A percentile compares a stretch with the other conserved stretches of the same genome.
Conservation (phyloP, 345 rosid genomes). For the Lepidium aucheri region DNA sequence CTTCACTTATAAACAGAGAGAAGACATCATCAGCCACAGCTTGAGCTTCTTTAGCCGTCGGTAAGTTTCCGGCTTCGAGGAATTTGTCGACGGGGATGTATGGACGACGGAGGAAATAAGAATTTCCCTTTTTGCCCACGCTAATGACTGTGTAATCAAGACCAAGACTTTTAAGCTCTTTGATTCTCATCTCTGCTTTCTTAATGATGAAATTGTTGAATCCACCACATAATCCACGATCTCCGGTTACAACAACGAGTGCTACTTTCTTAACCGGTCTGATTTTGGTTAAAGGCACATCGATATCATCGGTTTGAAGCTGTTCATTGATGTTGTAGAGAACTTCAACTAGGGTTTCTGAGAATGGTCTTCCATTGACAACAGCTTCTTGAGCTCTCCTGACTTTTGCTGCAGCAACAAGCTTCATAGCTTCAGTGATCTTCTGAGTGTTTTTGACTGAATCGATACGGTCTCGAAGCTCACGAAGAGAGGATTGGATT, state of each 20-base stretch:
- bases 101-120: conserved; percentile 72
- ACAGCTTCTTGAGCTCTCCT: conserved; percentile 97
- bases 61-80: conserved; percentile 40
- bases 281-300: conserved; percentile 65
- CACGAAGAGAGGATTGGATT: conserved; percentile 73
- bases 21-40: conserved; percentile 65
- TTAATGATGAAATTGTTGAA: conserved; percentile 65
- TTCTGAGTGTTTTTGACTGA: conserved; percentile 92
- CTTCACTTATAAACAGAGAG: conserved; percentile 71
- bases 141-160: conserved; percentile 60
- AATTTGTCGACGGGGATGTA: conserved; percentile 65
- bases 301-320: conserved; percentile 80
- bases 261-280: conserved; percentile 98
- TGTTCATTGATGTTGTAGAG: conserved; percentile 95
- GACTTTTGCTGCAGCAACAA: conserved; percentile 95
- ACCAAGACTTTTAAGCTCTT: conserved; percentile 57
- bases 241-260: conserved; percentile 84
- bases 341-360: conserved; percentile 84
- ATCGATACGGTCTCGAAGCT: conserved; percentile 63
- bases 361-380: conserved; percentile 82
- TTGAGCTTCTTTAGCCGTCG: conserved; percentile 74
- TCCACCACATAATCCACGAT: conserved; percentile 84
- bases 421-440: conserved; percentile 99
- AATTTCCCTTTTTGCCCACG: conserved; percentile 85
- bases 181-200: conserved; percentile 75